These are phyloP conservation scores for Pluteus cervinus DNA, from an alignment of 768 basidiomycete species.

Conservation along the genomic window DNA sequence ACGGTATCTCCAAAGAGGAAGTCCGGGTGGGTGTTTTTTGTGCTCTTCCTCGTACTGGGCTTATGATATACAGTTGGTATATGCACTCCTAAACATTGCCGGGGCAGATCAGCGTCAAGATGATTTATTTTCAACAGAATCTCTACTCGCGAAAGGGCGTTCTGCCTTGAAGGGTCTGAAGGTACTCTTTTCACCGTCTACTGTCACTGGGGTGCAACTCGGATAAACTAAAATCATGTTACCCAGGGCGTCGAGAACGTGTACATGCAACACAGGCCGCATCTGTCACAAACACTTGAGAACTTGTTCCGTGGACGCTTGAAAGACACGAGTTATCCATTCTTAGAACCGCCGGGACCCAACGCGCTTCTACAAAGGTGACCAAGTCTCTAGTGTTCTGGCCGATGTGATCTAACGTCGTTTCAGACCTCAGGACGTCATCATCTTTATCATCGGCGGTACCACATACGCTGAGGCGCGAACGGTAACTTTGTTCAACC, in stretches of 20 bases:
- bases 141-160: slow-evolving; percentile 87
- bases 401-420: not conserved
- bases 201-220: not conserved
- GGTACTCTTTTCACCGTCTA: slow-evolving; percentile 30
- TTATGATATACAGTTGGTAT: slow-evolving; percentile 63
- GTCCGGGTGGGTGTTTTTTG: slow-evolving; percentile 35
- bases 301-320: slow-evolving; percentile 80
- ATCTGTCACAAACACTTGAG: slow-evolving; percentile 89
- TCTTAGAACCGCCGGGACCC: slow-evolving; percentile 59
- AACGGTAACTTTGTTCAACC: slow-evolving; percentile 79
- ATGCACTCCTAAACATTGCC: slow-evolving; percentile 86
- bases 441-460: slow-evolving; percentile 95
- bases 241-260: slow-evolving; percentile 96
- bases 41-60: slow-evolving; percentile 7
- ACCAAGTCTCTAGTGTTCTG: slow-evolving; percentile 7
- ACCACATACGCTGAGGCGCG: slow-evolving; percentile 95
- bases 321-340: slow-evolving; percentile 87
- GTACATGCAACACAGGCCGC: slow-evolving; percentile 95
- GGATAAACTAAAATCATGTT: not conserved
- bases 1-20: slow-evolving; percentile 74
- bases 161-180: slow-evolving; percentile 95
- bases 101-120: slow-evolving; percentile 97
- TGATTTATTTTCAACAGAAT: slow-evolving; percentile 94
- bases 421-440: slow-evolving; percentile 86
- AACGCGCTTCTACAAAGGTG: slow-evolving; percentile 72